phyloP scores from a whole-genome alignment of 208 protist genomes.

The Trypanosoma cruzi region DNA sequence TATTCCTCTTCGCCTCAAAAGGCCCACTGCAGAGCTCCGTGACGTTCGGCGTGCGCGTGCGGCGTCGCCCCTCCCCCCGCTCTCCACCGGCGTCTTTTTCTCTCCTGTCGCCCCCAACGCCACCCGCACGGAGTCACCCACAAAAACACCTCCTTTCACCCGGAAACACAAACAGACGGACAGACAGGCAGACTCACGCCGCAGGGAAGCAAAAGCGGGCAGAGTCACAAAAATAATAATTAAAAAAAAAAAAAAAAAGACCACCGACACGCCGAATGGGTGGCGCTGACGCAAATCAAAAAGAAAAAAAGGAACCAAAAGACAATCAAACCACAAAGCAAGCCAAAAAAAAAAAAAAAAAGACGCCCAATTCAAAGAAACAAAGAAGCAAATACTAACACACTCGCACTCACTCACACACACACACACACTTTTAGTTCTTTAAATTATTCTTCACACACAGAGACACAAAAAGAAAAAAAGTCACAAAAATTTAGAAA shows the following conservation, averaged over 20 bases:
- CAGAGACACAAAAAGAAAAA: not conserved
- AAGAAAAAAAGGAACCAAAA: too few species aligned
- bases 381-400: not conserved
- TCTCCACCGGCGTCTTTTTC: too few species aligned
- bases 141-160: too few species aligned
- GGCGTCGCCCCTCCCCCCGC: too few species aligned
- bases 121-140: too few species aligned
- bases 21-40: too few species aligned
- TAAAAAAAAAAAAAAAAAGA: conserved; percentile 8
- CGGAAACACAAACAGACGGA: too few species aligned
- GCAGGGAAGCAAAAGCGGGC: conserved; percentile 11
- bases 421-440: not conserved
- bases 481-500: too few species aligned
- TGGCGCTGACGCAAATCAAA: too few species aligned
- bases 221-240: conserved; percentile 5
- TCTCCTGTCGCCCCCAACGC: conserved; percentile 7
- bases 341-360: not conserved
- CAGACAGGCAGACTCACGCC: too few species aligned
- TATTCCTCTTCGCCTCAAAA: not conserved
- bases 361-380: not conserved
- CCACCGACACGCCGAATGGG: too few species aligned
- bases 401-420: not conserved
- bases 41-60: not conserved
- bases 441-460: not conserved
- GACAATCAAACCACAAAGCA: too few species aligned